phyloP scores from a whole-genome alignment of 2,329 filamentous ascomycete species.

The Botrytis fragariae region DNA sequence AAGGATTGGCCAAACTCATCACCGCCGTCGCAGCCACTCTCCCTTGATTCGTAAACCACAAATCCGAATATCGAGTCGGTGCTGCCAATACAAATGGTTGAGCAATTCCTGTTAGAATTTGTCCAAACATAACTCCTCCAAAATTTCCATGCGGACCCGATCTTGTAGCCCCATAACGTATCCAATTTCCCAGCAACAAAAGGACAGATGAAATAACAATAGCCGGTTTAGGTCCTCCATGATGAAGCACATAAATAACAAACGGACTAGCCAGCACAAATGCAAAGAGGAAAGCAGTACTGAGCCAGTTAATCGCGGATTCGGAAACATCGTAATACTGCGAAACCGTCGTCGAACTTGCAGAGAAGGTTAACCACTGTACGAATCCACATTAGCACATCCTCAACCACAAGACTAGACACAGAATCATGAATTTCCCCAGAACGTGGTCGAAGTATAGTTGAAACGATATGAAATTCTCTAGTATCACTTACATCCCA shows the following conservation, averaged over 20 bases:
- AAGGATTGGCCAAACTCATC: slow-evolving; percentile 80
- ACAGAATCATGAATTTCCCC: neutral
- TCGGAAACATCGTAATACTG: slow-evolving; percentile 73
- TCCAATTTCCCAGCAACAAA: slow-evolving; percentile 83
- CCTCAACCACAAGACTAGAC: neutral
- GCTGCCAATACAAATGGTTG: slow-evolving; percentile 91
- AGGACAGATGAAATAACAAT: slow-evolving; percentile 72
- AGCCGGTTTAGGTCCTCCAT: slow-evolving; percentile 70
- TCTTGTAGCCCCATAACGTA: slow-evolving; percentile 72
- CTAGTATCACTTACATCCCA: slow-evolving; percentile 74
- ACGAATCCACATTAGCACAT: slow-evolving; percentile 19
- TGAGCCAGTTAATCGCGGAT: slow-evolving; percentile 86
- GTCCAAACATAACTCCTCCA: slow-evolving; percentile 81
- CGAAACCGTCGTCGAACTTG: slow-evolving; percentile 72
- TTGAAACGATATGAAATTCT: neutral
- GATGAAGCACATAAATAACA: slow-evolving; percentile 74
- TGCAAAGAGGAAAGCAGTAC: slow-evolving; percentile 80
- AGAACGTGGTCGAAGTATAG: neutral
- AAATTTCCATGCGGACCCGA: slow-evolving; percentile 59
- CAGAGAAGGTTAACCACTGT: slow-evolving; percentile 89
- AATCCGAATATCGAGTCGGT: slow-evolving; percentile 85
- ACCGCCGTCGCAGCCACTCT: slow-evolving; percentile 85
- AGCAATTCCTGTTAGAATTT: slow-evolving; percentile 82
- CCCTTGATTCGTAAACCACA: slow-evolving; percentile 87
- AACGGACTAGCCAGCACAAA: slow-evolving; percentile 72